phyloP scores from a whole-genome alignment of 495 filamentous ascomycete species.

The Lophium mytilinum region DNA sequence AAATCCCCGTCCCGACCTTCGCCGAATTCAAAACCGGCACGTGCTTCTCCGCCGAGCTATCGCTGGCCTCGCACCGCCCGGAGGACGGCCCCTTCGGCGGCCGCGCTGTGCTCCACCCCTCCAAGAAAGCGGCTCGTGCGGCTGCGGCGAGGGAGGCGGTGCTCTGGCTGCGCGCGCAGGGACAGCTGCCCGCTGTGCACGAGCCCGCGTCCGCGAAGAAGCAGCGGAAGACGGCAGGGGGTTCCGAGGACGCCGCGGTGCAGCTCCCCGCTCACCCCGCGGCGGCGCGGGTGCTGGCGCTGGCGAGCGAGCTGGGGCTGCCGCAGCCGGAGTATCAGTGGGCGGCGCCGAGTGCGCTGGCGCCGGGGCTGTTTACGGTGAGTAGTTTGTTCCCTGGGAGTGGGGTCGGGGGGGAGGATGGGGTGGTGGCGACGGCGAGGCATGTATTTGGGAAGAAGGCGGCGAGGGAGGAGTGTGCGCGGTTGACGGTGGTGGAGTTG shows the following conservation, averaged over 20 bases:
- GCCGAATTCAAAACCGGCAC: constrained; percentile 6
- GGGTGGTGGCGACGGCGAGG: constrained; percentile 25
- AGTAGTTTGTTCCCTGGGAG: constrained; percentile 17
- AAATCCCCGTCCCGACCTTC: constrained; percentile 9
- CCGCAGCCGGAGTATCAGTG: neutral
- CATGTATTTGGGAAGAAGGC: constrained; percentile 42
- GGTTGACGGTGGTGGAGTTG: constrained; percentile 30
- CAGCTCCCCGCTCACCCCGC: neutral
- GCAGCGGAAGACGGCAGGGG: constrained; percentile 14
- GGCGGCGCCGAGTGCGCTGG: neutral
- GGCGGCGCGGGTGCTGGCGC: neutral
- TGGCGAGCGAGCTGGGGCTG: neutral
- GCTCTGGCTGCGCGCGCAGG: constrained; percentile 21
- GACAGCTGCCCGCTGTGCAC: constrained; percentile 10
- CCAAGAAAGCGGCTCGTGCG: constrained; percentile 23
- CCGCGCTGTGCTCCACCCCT: neutral
- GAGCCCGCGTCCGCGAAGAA: constrained; percentile 8
- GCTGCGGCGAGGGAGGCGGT: constrained; percentile 26
- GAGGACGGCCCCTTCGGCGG: constrained; percentile 23
- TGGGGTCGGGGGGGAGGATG: constrained; percentile 26
- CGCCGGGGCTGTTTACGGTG: constrained; percentile 22
- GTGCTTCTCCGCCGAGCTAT: constrained; percentile 19
- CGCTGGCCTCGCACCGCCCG: constrained; percentile 10
- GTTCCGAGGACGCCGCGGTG: neutral
- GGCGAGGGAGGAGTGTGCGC: constrained; percentile 40